phyloP scores from a whole-genome alignment of 1,284 basidiomycete species.

The Microbotryum saponariae region DNA sequence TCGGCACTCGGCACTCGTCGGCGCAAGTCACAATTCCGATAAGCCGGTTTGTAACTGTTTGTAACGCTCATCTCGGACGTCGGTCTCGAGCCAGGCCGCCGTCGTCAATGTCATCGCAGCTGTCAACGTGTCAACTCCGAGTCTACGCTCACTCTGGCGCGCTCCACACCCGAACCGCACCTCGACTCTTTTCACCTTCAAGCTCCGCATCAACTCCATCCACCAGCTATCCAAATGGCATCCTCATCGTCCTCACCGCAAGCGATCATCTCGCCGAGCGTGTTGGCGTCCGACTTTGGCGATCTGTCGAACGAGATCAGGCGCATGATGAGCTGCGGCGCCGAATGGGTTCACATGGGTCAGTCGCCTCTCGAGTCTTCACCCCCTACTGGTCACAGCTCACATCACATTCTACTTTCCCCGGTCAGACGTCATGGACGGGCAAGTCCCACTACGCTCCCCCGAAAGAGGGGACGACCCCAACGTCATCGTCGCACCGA shows the following conservation, averaged over 20 bases:
- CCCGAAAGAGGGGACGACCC: neutral
- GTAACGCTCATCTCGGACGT: too few relatives aligned
- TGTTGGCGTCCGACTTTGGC: constrained; percentile 69
- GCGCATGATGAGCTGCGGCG: constrained; percentile 82
- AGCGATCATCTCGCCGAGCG: constrained; percentile 36
- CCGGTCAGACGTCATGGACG: constrained; percentile 83
- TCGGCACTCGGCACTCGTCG: too few relatives aligned
- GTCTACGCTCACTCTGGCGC: neutral
- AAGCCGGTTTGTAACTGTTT: too few relatives aligned
- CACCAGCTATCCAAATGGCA: neutral
- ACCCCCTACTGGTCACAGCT: neutral
- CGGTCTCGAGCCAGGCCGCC: too few relatives aligned
- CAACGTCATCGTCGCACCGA: neutral
- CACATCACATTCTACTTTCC: neutral
- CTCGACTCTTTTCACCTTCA: too few relatives aligned
- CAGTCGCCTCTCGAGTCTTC: constrained; percentile 33
- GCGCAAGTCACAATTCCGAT: too few relatives aligned
- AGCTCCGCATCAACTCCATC: too few relatives aligned
- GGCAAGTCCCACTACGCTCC: constrained; percentile 48
- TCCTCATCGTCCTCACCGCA: neutral
- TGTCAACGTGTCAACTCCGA: too few relatives aligned
- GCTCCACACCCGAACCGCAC: neutral
- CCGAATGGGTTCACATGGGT: constrained; percentile 97
- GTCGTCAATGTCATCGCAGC: too few relatives aligned
- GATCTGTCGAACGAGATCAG: constrained; percentile 84